These are phyloP conservation scores for Rhodotorula sp. DNA, from an alignment of 1,284 basidiomycete species.

Conservation along the genomic window DNA sequence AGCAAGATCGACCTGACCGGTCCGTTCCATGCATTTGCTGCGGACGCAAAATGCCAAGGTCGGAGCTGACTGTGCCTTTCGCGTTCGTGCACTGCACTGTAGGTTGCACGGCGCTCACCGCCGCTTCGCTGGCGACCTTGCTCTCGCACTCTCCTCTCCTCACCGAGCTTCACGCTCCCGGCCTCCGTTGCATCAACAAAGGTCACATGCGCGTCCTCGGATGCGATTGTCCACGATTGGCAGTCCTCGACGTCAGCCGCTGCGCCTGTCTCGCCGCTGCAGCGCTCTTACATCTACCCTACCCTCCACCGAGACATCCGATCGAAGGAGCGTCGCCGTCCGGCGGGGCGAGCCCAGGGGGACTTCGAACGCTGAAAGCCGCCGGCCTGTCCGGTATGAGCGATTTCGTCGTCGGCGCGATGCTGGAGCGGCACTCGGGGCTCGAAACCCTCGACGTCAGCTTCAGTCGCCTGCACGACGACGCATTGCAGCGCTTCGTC, in stretches of 20 bases:
- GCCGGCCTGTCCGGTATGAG: constrained; percentile 67
- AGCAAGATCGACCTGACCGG: constrained; percentile 59
- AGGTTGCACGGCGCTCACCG: constrained; percentile 67
- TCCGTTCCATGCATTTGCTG: neutral
- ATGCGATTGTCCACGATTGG: constrained; percentile 57
- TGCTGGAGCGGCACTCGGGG: constrained; percentile 52
- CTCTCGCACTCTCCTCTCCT: constrained; percentile 67
- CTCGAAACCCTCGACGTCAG: constrained; percentile 35
- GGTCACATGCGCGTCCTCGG: constrained; percentile 68
- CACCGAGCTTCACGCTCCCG: constrained; percentile 63
- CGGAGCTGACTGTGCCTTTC: too few species aligned
- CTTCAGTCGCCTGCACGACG: constrained; percentile 19
- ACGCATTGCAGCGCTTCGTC: constrained; percentile 1
- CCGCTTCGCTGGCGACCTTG: constrained; percentile 66
- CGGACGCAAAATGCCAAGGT: too few species aligned
- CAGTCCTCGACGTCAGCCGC: constrained; percentile 67
- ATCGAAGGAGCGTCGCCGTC: too few species aligned
- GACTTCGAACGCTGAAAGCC: constrained; percentile 62
- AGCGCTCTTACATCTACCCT: constrained; percentile 56
- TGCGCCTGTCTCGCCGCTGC: constrained; percentile 67
- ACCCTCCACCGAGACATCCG: constrained; percentile 43
- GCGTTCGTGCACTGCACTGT: constrained; percentile 32
- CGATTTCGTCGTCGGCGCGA: constrained; percentile 69
- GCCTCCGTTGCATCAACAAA: constrained; percentile 65
- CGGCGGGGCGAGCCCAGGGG: neutral